Conservation (phyloP, 257 asterid species). For the Solanum clarkiae region DNA sequence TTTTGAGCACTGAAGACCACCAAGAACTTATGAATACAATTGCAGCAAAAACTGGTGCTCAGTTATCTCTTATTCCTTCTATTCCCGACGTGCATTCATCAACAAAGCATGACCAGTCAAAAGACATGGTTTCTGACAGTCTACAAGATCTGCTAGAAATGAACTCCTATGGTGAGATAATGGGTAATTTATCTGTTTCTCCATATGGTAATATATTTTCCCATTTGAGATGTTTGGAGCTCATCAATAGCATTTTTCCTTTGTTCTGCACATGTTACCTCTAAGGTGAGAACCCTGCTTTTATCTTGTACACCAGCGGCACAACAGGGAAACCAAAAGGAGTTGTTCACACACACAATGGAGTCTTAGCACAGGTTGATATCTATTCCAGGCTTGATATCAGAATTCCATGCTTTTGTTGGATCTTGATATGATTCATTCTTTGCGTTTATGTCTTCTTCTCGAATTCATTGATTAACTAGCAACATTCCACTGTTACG, state of each 20-base stretch:
- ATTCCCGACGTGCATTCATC: conserved; percentile 27
- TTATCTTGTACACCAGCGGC: conserved; percentile 90
- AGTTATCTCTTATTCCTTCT: conserved; percentile 59
- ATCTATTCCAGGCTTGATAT: not conserved
- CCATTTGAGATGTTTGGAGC: not conserved
- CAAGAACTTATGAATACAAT: conserved; percentile 63
- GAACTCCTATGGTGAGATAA: conserved; percentile 24
- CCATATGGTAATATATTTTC: not conserved
- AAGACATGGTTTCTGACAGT: conserved; percentile 9
- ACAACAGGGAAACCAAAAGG: conserved; percentile 99
- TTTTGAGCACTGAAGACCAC: conserved; percentile 87
- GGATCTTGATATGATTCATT: not conserved
- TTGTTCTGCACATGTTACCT: conserved; percentile 3
- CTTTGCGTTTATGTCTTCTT: not conserved
- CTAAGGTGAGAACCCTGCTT: conserved; percentile 75
- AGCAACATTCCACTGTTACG: not conserved
- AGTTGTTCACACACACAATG: conserved; percentile 89
- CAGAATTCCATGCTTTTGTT: not conserved
- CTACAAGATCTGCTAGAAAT: conserved; percentile 1
- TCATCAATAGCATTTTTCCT: not conserved
- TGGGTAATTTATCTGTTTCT: conserved; percentile 24
- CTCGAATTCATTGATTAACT: not conserved
- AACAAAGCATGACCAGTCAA: conserved; percentile 10
- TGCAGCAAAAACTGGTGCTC: conserved; percentile 76
- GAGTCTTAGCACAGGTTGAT: conserved; percentile 77